Conservation (phyloP, 805 yeast genomes). For the Yarrowia sp. region DNA sequence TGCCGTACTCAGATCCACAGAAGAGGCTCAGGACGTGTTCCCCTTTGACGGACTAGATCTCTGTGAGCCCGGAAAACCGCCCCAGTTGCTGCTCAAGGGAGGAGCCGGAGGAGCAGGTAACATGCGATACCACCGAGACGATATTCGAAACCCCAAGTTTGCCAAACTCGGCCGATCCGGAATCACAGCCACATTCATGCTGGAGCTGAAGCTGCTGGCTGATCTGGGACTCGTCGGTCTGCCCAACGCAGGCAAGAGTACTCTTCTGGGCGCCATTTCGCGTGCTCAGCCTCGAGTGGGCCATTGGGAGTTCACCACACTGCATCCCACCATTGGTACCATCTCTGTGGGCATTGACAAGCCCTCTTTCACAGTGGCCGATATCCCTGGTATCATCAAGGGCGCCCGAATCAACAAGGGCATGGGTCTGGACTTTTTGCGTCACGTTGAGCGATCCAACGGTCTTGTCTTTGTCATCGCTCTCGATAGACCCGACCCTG, state of each 20-base stretch:
- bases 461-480: conserved; percentile 89
- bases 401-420: conserved; percentile 87
- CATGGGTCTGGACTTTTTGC: conserved; percentile 88
- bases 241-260: conserved; percentile 97
- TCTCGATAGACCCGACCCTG: conserved; percentile 70
- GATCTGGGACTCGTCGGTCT: conserved; percentile 93
- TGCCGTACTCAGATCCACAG: conserved; percentile 61
- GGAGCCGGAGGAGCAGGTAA: conserved; percentile 97
- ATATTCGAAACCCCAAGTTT: conserved; percentile 88
- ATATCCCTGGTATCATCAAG: conserved; percentile 92
- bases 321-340: conserved; percentile 92
- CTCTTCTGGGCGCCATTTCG: conserved; percentile 83
- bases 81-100: conserved; percentile 75
- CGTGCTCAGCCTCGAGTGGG: conserved; percentile 91
- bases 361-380: conserved; percentile 86
- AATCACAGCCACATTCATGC: conserved; percentile 67
- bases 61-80: conserved; percentile 62
- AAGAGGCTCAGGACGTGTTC: conserved; percentile 67
- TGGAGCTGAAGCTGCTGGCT: conserved; percentile 88
- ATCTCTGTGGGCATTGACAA: conserved; percentile 63
- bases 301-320: conserved; percentile 95
- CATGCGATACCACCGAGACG: conserved; percentile 87
- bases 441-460: conserved; percentile 91
- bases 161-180: conserved; percentile 80
- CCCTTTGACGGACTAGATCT: conserved; percentile 84